A percentile compares a stretch with the other conserved stretches of the same genome.
These are phyloP conservation scores for Colletotrichum sp. DNA, from an alignment of 2,329 filamentous ascomycete species.

Conservation along the genomic window DNA sequence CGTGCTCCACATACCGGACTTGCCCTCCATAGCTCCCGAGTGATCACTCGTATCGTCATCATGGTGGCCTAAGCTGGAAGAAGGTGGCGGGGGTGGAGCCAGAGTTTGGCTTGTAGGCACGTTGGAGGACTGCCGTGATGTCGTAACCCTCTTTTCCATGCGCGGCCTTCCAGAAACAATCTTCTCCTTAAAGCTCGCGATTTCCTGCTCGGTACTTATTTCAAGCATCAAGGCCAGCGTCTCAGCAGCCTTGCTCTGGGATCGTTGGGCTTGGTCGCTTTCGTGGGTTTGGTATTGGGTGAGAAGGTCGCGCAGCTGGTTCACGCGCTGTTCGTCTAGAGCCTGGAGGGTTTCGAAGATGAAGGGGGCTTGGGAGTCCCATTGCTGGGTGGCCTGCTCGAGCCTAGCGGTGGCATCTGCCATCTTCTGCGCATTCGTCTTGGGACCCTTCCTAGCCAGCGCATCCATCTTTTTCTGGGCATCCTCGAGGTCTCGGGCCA, in stretches of 20 bases:
- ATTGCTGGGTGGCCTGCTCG: conserved; percentile 80
- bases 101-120: conserved; percentile 24
- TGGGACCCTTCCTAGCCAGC: conserved; percentile 77
- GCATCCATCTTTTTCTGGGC: conserved; percentile 88
- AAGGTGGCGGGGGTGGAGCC: conserved; percentile 27
- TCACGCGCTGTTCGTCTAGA: conserved; percentile 85
- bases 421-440: conserved; percentile 77
- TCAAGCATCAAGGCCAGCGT: conserved; percentile 84
- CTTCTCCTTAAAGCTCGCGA: conserved; percentile 42
- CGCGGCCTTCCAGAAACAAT: conserved; percentile 22
- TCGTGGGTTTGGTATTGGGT: conserved; percentile 95
- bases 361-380: conserved; percentile 93
- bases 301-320: conserved; percentile 86
- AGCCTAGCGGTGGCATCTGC: conserved; percentile 75
- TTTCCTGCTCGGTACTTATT: conserved; percentile 85
- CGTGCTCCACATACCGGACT: conserved; percentile 19
- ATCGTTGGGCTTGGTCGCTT: conserved; percentile 81
- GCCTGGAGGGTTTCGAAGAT: conserved; percentile 93
- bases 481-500: conserved; percentile 85
- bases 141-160: conserved; percentile 45
- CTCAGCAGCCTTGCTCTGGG: conserved; percentile 74
- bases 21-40: conserved; percentile 33
- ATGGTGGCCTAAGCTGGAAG: conserved; percentile 22
- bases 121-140: conserved; percentile 45
- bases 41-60: conserved; percentile 52